These are phyloP conservation scores for Hypoxylon sp. DNA, from an alignment of 2,329 filamentous ascomycete genomes.

Conservation along the genomic window DNA sequence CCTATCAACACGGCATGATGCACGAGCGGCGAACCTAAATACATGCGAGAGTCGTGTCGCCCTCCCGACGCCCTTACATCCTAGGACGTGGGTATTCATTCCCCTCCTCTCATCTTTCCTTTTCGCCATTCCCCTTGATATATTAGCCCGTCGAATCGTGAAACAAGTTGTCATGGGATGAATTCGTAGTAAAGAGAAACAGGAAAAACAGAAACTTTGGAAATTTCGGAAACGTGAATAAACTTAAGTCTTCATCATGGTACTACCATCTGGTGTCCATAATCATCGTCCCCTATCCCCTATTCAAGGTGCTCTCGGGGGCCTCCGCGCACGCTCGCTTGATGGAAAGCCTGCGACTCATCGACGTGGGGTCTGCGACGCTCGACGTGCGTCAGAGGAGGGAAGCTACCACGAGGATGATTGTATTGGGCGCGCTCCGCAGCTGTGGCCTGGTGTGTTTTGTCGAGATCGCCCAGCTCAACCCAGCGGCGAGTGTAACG, in stretches of 20 bases:
- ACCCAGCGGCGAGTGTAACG: slow-evolving; percentile 5
- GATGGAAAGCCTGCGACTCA: neutral
- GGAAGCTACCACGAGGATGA: neutral
- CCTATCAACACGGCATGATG: neutral
- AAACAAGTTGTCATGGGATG: neutral
- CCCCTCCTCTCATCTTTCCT: neutral
- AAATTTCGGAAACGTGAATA: neutral
- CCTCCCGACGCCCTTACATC: neutral
- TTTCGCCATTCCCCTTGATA: neutral
- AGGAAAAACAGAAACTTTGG: neutral
- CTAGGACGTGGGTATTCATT: neutral
- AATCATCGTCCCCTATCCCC: neutral
- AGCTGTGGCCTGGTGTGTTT: neutral
- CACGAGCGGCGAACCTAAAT: neutral
- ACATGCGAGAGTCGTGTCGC: neutral
- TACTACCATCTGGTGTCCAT: neutral
- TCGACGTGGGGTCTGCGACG: neutral
- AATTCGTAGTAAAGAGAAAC: neutral
- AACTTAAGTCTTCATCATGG: neutral
- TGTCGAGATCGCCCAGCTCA: slow-evolving; percentile 2
- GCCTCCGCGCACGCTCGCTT: neutral
- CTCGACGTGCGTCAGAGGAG: neutral
- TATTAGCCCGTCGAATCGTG: neutral
- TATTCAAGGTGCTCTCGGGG: neutral
- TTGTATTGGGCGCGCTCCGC: no score